These are phyloP conservation scores for Annona cherimola DNA, from an alignment of 164 flowering plant genomes.

Conservation along the genomic window DNA sequence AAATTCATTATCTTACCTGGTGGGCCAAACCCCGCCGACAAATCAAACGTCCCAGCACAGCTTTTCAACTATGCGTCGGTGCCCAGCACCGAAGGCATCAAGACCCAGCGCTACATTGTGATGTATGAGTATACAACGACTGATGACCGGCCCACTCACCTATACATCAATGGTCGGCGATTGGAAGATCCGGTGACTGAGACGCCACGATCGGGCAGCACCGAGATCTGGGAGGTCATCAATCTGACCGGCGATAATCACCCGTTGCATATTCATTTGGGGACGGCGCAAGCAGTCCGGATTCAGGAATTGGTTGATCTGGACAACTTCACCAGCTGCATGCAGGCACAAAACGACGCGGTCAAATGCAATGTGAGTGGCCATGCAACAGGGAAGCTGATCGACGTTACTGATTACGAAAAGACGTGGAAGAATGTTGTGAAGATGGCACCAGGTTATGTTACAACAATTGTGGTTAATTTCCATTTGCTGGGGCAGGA, in stretches of 20 bases:
- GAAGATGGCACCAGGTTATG: conserved; percentile 73
- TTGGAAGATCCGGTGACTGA: conserved; percentile 73
- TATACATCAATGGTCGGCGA: conserved; percentile 59
- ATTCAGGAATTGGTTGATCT: conserved; percentile 42
- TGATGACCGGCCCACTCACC: conserved; percentile 65
- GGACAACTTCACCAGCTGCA: conserved; percentile 54
- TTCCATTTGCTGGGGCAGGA: conserved; percentile 57
- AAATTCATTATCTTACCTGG: conserved; percentile 46
- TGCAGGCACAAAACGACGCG: conserved; percentile 61
- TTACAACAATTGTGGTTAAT: conserved; percentile 58
- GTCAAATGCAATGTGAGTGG: conserved; percentile 43
- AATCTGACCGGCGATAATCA: conserved; percentile 92
- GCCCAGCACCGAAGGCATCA: conserved; percentile 25
- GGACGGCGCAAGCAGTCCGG: conserved; percentile 50
- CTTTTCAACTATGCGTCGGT: conserved; percentile 40
- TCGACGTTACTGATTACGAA: conserved; percentile 51
- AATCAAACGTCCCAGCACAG: conserved; percentile 34
- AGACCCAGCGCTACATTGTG: conserved; percentile 52
- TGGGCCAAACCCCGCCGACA: conserved; percentile 22
- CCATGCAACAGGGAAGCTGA: conserved; percentile 44
- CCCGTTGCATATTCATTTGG: conserved; percentile 84
- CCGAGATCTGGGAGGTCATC: conserved; percentile 82
- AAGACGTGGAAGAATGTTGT: conserved; percentile 88
- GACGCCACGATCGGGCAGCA: conserved; percentile 55
- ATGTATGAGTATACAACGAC: conserved; percentile 75